Evolutionary conservation across 176 grass and related monocot genomes (phyloP), one percentile per base, ranked within the genome.

Genomic region (Ampelocalamus luodianensis): DNA sequence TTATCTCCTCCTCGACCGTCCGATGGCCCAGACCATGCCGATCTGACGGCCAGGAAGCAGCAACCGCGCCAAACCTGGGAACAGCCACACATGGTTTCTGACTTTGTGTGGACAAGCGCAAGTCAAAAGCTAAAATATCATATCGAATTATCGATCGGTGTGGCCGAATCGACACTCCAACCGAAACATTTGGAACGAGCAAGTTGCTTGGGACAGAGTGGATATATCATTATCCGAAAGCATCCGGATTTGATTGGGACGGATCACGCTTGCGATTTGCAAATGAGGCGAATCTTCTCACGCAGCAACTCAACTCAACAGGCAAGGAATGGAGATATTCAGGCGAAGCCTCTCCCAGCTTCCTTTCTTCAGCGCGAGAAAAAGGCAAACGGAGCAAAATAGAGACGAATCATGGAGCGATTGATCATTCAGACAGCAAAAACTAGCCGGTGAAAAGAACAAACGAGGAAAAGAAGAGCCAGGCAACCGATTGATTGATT

Each of bases 51-150:
- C 15, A 1, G 46, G 39, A 78, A 16, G 37, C 10, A 49, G 39
- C 14, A 12, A 20, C 36, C 62, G 59, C 49, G 36, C 34, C 22
- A 50, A 72, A 12, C 43, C 32, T n/a, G 54, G 5, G n/a, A 14
- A 22, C 10, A 37, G 44, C 2, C 40, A 16, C 26, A 34, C 46
- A 14, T 17, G 39, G 39, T 73, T 83, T 73, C 4, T 76, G 85
- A 66, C 27, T 79, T 32, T 3, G 46, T 10, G 9, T 1, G 5
- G 10, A 12, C 48, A 11, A 34, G 23, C 22, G 11, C 10, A 78
- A 64, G 81, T 55, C 81, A 81, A 81, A 55, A 63, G 42, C 38
- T 0, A 46, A 15, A 48, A 40, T 62, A 40, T 26, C 9, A 75
- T 36, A 59, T 23, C n/a, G n/a, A n/a, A n/a, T n/a, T 11, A 15